A percentile compares a stretch with the other conserved stretches of the same genome.
These are phyloP conservation scores for Coniochaeta ligniaria DNA, from an alignment of 2,329 filamentous ascomycete genomes.

Conservation along the genomic window DNA sequence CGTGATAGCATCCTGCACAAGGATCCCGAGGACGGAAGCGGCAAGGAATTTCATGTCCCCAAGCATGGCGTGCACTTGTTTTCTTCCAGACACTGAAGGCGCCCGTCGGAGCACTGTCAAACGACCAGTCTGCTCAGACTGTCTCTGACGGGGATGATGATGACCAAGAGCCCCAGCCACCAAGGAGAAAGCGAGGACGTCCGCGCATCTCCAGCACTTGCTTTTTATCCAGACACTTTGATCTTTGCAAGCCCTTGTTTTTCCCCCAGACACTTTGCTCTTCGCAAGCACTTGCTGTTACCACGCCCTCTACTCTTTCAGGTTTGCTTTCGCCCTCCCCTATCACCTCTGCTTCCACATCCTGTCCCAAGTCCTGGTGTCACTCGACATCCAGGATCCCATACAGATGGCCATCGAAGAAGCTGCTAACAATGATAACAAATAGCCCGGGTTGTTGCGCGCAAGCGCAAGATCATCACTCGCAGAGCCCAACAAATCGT, in stretches of 20 bases:
- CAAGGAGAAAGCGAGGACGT: no score
- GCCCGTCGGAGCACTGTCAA: no score
- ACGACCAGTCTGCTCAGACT: no score
- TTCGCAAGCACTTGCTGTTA: neutral
- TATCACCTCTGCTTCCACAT: no score
- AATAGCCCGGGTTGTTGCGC: neutral
- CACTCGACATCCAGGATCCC: neutral
- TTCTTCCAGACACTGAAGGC: no score
- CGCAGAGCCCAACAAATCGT: conserved; percentile 30
- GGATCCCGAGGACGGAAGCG: no score
- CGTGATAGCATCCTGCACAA: no score
- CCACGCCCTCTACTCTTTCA: neutral
- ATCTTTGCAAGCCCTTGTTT: neutral
- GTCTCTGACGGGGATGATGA: no score
- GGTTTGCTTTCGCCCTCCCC: neutral
- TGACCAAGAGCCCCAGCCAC: no score
- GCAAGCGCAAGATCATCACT: neutral
- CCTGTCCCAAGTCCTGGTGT: neutral
- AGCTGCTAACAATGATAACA: neutral
- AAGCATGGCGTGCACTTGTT: no score
- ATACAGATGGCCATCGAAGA: neutral
- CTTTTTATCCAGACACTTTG: neutral
- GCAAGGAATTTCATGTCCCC: no score
- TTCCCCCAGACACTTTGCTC: neutral
- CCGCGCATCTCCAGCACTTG: neutral